Percentiles rank a stretch among this genome's conserved stretches.
Evolutionary conservation across 108 stramenopile species (phyloP).

Genomic region (Epipyxis sp.): DNA sequence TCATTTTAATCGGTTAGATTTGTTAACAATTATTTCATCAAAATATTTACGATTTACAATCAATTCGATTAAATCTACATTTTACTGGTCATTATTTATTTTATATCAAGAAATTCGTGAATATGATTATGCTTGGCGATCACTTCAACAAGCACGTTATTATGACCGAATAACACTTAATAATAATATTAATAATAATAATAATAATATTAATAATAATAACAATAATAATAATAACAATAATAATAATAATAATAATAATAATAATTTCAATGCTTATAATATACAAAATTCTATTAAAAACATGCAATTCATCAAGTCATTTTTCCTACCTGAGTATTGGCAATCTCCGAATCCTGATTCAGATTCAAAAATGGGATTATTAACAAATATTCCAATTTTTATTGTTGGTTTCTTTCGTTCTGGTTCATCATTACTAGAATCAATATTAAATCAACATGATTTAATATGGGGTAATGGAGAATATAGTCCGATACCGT

Average conservation of each 20-base stretch:
- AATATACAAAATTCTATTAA: neutral
- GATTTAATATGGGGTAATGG: neutral
- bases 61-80: too few species aligned
- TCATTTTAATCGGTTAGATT: too few species aligned
- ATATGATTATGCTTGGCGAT: neutral
- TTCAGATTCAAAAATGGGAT: neutral
- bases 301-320: neutral
- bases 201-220: neutral
- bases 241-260: neutral
- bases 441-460: neutral
- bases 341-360: neutral
- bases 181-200: neutral
- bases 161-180: too few species aligned
- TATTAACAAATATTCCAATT: neutral
- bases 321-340: neutral
- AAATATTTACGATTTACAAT: too few species aligned
- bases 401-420: conserved; percentile 6
- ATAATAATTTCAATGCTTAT: neutral
- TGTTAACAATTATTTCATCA: too few species aligned
- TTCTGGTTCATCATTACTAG: conserved; percentile 1
- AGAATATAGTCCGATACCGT: neutral
- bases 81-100: neutral
- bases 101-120: neutral
- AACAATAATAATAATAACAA: neutral
- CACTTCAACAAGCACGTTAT: neutral